Conservation (phyloP, 228 moss, liverwort and hornwort genomes). For the Sphagnum fallax region DNA sequence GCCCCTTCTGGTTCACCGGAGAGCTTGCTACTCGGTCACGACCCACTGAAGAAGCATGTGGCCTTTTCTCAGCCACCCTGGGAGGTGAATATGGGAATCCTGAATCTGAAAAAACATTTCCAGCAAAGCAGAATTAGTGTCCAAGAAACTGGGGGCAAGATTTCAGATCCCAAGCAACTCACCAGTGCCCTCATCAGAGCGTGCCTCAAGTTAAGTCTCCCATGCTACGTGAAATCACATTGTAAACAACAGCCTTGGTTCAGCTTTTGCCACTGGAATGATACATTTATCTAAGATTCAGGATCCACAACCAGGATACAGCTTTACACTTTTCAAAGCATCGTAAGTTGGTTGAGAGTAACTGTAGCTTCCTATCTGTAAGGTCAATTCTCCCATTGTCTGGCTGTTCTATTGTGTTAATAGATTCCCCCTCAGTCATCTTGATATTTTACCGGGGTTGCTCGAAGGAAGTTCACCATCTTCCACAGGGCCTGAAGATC, state of each 20-base stretch:
- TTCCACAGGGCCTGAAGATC: constrained; percentile 12
- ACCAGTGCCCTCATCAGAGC: constrained; percentile 36
- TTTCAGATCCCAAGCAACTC: constrained; percentile 61
- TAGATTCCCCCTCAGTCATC: background rate
- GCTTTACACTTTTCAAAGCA: too few relatives aligned
- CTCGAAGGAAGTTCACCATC: too few relatives aligned
- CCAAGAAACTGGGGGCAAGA: constrained; percentile 70
- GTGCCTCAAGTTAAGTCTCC: background rate
- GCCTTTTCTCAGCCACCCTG: constrained; percentile 65
- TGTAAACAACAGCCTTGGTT: too few relatives aligned
- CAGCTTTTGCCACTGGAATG: too few relatives aligned
- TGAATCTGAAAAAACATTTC: constrained; percentile 52
- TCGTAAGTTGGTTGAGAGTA: too few relatives aligned
- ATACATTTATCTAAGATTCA: too few relatives aligned
- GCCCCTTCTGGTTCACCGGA: constrained; percentile 62
- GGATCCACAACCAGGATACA: too few relatives aligned
- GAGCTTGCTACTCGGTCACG: constrained; percentile 49
- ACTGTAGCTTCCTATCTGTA: too few relatives aligned
- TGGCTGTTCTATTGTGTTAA: too few relatives aligned
- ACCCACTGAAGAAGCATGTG: constrained; percentile 34
- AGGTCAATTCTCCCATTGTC: too few relatives aligned
- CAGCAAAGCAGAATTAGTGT: constrained; percentile 54
- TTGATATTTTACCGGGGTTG: too few relatives aligned
- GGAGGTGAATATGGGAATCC: constrained; percentile 23
- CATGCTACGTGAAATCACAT: too few relatives aligned